phyloP scores from a whole-genome alignment of 345 rosid genomes.

The Sonneratia caseolaris region DNA sequence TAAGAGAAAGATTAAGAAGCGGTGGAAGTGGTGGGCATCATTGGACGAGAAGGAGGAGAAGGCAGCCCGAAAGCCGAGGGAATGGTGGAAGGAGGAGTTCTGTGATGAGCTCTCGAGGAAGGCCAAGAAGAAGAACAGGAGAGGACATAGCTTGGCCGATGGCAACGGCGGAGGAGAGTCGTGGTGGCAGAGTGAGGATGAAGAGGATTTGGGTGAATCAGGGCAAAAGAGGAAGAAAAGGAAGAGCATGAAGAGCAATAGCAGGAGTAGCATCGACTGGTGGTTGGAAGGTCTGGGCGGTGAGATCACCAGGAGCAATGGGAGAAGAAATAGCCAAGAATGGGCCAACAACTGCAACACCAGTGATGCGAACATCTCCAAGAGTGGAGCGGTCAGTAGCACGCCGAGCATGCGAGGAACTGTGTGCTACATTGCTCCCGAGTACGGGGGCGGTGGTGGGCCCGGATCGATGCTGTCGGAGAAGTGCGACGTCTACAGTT shows the following conservation, averaged over 20 bases:
- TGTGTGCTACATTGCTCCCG: conserved; percentile 81
- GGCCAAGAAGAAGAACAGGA: conserved; percentile 40
- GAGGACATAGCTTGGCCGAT: neutral
- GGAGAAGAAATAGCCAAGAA: conserved; percentile 37
- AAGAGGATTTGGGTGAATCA: neutral
- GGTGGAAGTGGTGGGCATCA: conserved; percentile 81
- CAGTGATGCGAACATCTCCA: conserved; percentile 50
- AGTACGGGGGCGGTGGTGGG: conserved; percentile 39
- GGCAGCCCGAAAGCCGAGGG: conserved; percentile 54
- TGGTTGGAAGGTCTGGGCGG: conserved; percentile 69
- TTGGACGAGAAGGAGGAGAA: conserved; percentile 48
- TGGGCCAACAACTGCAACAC: too few relatives aligned
- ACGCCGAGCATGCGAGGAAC: conserved; percentile 98
- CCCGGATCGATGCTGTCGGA: conserved; percentile 48
- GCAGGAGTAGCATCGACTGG: conserved; percentile 69
- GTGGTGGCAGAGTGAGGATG: neutral
- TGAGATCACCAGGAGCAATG: conserved; percentile 42
- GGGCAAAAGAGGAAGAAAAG: conserved; percentile 30
- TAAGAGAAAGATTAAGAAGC: conserved; percentile 24
- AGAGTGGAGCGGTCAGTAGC: conserved; percentile 68
- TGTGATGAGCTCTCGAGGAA: conserved; percentile 63
- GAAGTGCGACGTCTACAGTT: conserved; percentile 84
- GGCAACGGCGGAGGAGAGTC: neutral
- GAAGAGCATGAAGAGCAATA: conserved; percentile 25
- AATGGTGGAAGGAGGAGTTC: conserved; percentile 97